These are phyloP conservation scores for Calendula officinalis DNA, from an alignment of 129 eudicot species.

Conservation along the genomic window DNA sequence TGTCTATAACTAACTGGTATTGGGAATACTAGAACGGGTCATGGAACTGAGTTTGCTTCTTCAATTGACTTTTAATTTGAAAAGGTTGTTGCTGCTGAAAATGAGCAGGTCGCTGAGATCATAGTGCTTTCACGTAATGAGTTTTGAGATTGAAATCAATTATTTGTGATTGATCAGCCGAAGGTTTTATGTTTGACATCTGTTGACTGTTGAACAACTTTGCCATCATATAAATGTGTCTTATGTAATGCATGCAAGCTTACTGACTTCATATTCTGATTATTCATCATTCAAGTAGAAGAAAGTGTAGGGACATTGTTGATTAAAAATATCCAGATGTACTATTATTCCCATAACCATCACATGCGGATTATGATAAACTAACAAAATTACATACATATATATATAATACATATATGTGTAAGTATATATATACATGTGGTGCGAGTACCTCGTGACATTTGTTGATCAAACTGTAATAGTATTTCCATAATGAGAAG, in stretches of 20 bases:
- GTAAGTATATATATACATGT: constrained; percentile 1
- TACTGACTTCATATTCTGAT: constrained; percentile 47
- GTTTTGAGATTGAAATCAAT: constrained; percentile 41
- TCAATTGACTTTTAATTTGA: constrained; percentile 51
- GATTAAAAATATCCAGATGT: constrained; percentile 53
- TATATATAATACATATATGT: neutral
- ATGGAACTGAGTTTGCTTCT: constrained; percentile 47
- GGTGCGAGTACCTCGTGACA: constrained; percentile 46
- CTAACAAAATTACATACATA: no score
- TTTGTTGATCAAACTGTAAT: constrained; percentile 53
- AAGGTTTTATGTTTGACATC: constrained; percentile 38
- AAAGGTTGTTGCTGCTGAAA: constrained; percentile 46
- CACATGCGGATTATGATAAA: constrained; percentile 47
- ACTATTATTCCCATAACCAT: constrained; percentile 44
- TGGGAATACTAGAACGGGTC: constrained; percentile 53
- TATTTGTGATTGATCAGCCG: constrained; percentile 47
- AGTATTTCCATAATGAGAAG: constrained; percentile 51
- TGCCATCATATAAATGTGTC: constrained; percentile 40
- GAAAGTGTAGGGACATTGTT: constrained; percentile 49
- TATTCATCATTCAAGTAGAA: constrained; percentile 50
- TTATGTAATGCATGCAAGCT: constrained; percentile 47
- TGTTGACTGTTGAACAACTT: constrained; percentile 41
- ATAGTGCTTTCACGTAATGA: constrained; percentile 42
- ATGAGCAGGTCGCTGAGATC: constrained; percentile 51
- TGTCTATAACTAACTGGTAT: constrained; percentile 45